These are phyloP conservation scores for Cavenderia fasciculata DNA, from an alignment of 78 protist species.

Conservation along the genomic window DNA sequence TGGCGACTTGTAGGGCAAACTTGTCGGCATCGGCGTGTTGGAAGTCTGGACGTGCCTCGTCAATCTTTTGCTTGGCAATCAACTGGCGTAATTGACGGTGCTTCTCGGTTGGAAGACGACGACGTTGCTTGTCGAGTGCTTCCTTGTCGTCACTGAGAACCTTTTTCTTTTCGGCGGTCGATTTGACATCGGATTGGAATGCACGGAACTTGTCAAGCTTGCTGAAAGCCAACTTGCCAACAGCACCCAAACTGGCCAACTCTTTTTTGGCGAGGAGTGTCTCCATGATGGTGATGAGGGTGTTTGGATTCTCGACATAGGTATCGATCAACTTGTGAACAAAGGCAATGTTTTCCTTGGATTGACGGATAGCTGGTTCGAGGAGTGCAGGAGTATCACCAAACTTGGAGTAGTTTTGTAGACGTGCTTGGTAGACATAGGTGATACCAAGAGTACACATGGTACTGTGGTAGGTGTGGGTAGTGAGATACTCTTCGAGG, in stretches of 20 bases:
- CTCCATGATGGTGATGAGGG: neutral
- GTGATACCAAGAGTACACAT: slow-evolving; percentile 1
- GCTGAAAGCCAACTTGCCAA: slow-evolving; percentile 33
- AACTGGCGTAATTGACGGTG: slow-evolving; percentile 1
- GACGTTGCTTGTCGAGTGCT: slow-evolving; percentile 18
- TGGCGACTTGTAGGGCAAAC: neutral
- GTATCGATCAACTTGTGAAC: neutral
- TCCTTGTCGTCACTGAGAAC: neutral
- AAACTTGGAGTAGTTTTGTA: neutral
- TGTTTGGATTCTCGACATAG: slow-evolving; percentile 45
- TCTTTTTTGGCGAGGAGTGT: neutral
- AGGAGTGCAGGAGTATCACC: neutral
- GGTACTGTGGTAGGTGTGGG: slow-evolving; percentile 2
- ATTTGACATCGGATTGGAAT: neutral
- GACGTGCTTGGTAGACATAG: neutral
- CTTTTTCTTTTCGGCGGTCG: neutral
- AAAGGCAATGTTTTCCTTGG: slow-evolving; percentile 10
- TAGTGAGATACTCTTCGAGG: neutral
- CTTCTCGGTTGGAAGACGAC: slow-evolving; percentile 42
- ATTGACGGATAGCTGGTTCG: neutral
- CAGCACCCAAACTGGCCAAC: neutral
- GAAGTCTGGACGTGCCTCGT: neutral
- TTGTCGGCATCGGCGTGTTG: neutral
- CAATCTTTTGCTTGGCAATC: neutral
- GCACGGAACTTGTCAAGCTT: neutral